These are phyloP conservation scores for Pecoramyces ruminantium DNA, from an alignment of 192 early-diverging fungal genomes.

Conservation along the genomic window DNA sequence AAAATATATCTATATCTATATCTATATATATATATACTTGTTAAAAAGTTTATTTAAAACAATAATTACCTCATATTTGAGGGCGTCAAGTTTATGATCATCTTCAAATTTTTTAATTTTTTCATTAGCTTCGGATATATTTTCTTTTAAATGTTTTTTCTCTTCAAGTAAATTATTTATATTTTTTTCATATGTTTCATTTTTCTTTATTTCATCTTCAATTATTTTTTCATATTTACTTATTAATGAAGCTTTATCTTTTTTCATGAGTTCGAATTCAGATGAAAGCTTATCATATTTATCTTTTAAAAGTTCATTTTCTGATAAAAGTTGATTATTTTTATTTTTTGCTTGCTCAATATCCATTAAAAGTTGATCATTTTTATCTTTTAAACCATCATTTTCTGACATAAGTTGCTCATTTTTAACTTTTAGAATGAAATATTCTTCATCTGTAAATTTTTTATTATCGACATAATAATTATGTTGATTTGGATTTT, in stretches of 20 bases:
- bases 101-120: neutral
- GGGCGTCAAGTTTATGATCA: neutral
- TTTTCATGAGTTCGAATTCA: no score
- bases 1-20: no score
- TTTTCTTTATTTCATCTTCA: neutral
- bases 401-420: neutral
- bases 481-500: neutral
- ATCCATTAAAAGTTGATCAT: no score
- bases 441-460: neutral
- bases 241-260: neutral
- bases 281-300: neutral
- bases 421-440: neutral
- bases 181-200: neutral
- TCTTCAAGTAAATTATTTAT: neutral
- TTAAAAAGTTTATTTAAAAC: no score
- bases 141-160: neutral
- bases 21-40: no score
- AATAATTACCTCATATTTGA: neutral
- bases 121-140: neutral
- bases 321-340: neutral
- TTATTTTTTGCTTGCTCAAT: neutral
- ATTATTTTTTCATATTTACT: neutral
- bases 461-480: neutral
- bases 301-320: neutral
- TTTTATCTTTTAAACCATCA: neutral